Conservation (phyloP, 2,329 filamentous ascomycete genomes). For the Cryphonectria nitschkei region DNA sequence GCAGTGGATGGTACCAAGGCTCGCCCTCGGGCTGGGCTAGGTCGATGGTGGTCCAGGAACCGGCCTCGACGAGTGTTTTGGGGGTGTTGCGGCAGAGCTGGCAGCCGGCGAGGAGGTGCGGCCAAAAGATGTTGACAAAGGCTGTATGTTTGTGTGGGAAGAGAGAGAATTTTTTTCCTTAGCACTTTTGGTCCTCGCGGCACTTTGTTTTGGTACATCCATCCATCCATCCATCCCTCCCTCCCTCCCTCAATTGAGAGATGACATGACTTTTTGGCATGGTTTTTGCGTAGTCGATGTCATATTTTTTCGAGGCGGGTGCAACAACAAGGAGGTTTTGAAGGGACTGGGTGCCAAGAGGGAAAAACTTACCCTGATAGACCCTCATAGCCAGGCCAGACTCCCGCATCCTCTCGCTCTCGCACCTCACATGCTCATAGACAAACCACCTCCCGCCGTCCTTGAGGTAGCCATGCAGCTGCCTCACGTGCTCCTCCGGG, state of each 20-base stretch:
- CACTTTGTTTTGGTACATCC: not conserved
- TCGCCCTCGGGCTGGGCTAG: slow-evolving; percentile 46
- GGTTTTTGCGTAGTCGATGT: not conserved
- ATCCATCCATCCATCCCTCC: too few species aligned
- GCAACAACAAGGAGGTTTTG: too few species aligned
- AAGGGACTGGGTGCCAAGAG: not conserved
- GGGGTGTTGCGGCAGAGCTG: slow-evolving; percentile 53
- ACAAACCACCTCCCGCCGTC: slow-evolving; percentile 66
- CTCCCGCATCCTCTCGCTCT: slow-evolving; percentile 31
- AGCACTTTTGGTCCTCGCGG: not conserved
- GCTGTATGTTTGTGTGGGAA: slow-evolving; percentile 39
- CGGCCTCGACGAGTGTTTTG: slow-evolving; percentile 51
- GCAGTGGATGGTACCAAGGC: slow-evolving; percentile 47
- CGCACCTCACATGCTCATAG: slow-evolving; percentile 60
- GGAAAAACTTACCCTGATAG: slow-evolving; percentile 54
- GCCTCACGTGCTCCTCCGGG: slow-evolving; percentile 56
- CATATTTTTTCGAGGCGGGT: too few species aligned
- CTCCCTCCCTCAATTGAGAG: not conserved
- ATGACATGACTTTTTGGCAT: not conserved
- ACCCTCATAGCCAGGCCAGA: slow-evolving; percentile 44
- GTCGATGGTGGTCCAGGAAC: slow-evolving; percentile 55
- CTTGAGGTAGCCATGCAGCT: slow-evolving; percentile 61
- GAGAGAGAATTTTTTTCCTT: not conserved
- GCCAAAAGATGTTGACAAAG: slow-evolving; percentile 57
- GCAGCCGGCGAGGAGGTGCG: slow-evolving; percentile 55